Percentiles rank a stretch among this genome's conserved stretches.
These are phyloP conservation scores for Schoenoplectus triqueter DNA, from an alignment of 202 grass and related monocot species.

Conservation along the genomic window DNA sequence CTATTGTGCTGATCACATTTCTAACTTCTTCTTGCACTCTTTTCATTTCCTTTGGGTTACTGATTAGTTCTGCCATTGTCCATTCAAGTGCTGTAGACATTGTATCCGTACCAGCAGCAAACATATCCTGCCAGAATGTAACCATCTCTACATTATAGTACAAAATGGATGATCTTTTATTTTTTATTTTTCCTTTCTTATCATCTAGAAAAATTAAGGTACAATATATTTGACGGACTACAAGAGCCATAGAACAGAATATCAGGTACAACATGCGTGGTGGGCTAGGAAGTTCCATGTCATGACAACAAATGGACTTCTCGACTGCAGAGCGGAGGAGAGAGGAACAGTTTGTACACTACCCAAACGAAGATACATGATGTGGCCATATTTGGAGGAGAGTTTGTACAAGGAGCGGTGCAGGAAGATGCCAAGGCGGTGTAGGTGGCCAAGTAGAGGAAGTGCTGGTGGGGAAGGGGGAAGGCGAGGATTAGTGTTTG, in stretches of 20 bases:
- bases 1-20: neutral
- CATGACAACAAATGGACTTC: constrained; percentile 41
- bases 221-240: no score
- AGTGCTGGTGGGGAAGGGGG: constrained; percentile 46
- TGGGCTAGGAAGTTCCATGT: constrained; percentile 43
- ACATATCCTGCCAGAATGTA: constrained; percentile 44
- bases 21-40: constrained; percentile 47
- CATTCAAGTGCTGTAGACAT: constrained; percentile 38
- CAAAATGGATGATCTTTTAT: no score
- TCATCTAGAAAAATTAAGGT: no score
- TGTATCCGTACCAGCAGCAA: constrained; percentile 41
- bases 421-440: constrained; percentile 44
- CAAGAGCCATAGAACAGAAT: no score
- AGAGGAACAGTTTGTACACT: constrained; percentile 50
- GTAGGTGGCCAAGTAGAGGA: constrained; percentile 65
- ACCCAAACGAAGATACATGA: constrained; percentile 51
- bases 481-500: constrained; percentile 19
- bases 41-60: constrained; percentile 45
- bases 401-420: constrained; percentile 58
- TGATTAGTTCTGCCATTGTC: constrained; percentile 57
- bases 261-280: no score
- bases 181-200: no score
- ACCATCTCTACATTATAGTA: no score
- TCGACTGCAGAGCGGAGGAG: constrained; percentile 45
- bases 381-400: constrained; percentile 46